Conservation (phyloP, 805 yeast species). For the Yarrowia osloensis region DNA sequence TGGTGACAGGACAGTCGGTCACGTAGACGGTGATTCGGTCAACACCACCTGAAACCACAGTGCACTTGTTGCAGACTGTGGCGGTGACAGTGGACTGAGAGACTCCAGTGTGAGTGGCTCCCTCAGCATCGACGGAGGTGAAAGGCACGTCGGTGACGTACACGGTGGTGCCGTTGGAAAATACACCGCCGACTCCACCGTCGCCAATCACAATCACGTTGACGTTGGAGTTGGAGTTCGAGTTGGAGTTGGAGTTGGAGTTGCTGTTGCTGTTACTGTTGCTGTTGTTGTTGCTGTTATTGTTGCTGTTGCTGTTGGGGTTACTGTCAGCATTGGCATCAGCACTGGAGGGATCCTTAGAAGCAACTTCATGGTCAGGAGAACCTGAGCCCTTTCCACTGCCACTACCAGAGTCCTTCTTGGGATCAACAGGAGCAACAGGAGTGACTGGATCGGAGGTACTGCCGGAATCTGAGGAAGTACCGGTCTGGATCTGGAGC, state of each 20-base stretch:
- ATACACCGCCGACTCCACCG: neutral
- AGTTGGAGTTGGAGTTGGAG: neutral
- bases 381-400: too few relatives aligned
- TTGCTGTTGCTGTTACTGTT: neutral
- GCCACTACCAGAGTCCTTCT: neutral
- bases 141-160: neutral
- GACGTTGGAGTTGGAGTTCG: neutral
- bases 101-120: neutral
- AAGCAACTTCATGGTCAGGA: too few relatives aligned
- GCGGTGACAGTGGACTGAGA: neutral
- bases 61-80: slow-evolving; percentile 12
- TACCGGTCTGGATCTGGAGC: neutral
- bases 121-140: neutral
- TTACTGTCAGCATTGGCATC: neutral
- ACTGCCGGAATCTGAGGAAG: too few relatives aligned
- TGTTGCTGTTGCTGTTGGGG: neutral
- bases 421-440: neutral
- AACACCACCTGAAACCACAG: neutral
- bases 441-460: too few relatives aligned
- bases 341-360: neutral
- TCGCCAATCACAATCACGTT: neutral
- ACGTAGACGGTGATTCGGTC: neutral
- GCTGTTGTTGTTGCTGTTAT: neutral
- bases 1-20: slow-evolving; percentile 1
- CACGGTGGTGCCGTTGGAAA: neutral